phyloP scores from a whole-genome alignment of 176 grass and related monocot genomes.

The Themeda triandra region DNA sequence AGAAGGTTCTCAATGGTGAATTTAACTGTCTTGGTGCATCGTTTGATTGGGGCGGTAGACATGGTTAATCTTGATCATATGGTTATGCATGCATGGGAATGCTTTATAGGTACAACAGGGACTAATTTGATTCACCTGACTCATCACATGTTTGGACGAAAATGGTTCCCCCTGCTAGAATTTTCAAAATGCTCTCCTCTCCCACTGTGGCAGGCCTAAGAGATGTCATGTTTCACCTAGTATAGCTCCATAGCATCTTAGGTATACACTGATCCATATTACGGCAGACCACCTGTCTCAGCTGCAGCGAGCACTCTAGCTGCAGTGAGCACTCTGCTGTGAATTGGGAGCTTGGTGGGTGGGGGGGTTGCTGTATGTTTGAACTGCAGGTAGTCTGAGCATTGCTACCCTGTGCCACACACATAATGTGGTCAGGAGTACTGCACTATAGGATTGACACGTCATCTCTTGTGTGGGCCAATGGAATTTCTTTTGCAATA shows the following conservation, averaged over 20 bases:
- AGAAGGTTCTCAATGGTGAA: slow-evolving; percentile 3
- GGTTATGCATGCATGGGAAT: background rate
- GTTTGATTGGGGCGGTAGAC: background rate
- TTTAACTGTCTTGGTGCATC: slow-evolving; percentile 3
- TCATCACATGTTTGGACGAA: background rate
- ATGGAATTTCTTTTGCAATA: background rate
- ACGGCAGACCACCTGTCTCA: background rate
- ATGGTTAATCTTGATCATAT: background rate
- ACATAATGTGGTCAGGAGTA: background rate
- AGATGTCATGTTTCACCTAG: background rate
- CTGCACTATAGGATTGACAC: background rate
- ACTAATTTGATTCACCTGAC: background rate
- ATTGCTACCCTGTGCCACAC: background rate
- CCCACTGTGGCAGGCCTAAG: background rate
- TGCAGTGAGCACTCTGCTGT: background rate
- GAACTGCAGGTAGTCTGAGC: background rate
- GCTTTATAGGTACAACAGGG: background rate
- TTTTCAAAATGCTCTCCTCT: background rate
- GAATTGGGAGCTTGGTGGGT: background rate
- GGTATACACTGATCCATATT: background rate
- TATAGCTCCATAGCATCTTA: background rate
- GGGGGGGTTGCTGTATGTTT: background rate
- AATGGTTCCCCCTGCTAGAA: background rate
- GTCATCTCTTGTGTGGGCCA: background rate
- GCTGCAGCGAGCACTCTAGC: background rate